phyloP scores from a whole-genome alignment of 805 yeast species.

The Cyberlindnera sargentensis region DNA sequence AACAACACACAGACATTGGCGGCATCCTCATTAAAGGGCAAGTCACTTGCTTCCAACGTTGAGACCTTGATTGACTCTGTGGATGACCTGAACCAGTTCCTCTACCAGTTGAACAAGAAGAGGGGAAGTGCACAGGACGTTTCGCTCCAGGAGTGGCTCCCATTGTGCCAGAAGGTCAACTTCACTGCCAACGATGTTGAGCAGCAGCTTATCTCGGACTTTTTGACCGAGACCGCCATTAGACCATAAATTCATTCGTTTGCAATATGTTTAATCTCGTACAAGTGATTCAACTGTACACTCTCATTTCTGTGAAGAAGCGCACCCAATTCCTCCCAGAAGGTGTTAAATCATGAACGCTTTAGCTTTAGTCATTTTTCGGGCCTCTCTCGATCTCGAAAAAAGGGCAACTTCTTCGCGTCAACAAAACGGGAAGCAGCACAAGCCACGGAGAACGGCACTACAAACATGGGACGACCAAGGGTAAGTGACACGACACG shows the following conservation, averaged over 20 bases:
- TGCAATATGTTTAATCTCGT: no score
- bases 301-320: background rate
- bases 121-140: slow-evolving; percentile 8
- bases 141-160: slow-evolving; percentile 24
- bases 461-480: slow-evolving; percentile 17
- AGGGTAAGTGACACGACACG: slow-evolving; percentile 17
- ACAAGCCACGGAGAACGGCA: background rate
- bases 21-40: slow-evolving; percentile 13
- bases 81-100: slow-evolving; percentile 20
- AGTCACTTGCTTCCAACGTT: slow-evolving; percentile 13
- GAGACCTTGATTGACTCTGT: slow-evolving; percentile 21
- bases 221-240: slow-evolving; percentile 17
- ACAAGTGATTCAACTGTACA: background rate
- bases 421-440: no score
- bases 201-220: slow-evolving; percentile 17
- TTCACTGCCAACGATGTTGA: slow-evolving; percentile 22
- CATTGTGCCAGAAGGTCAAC: slow-evolving; percentile 24
- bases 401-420: no score
- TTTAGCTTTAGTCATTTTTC: no score
- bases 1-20: slow-evolving; percentile 15
- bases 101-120: slow-evolving; percentile 22
- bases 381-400: no score
- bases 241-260: slow-evolving; percentile 11
- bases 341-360: no score
- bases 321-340: no score